These are phyloP conservation scores for Dothideomycetidae sp. DNA, from an alignment of 2,329 filamentous ascomycete species.

Conservation along the genomic window DNA sequence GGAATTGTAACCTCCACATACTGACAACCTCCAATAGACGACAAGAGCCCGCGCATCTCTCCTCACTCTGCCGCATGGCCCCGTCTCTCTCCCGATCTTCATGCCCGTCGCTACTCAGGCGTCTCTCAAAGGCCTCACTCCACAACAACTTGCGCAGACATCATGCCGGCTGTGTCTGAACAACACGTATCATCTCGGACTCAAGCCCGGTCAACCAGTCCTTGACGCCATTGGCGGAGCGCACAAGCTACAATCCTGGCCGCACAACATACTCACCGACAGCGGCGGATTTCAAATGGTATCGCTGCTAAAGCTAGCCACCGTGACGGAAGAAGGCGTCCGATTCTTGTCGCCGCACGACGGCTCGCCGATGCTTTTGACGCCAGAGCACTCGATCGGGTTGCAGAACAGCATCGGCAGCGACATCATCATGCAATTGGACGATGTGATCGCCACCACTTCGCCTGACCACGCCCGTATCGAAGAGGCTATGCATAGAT, in stretches of 20 bases:
- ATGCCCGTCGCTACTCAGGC: conserved; percentile 98
- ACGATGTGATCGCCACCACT: conserved; percentile 94
- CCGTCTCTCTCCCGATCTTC: conserved; percentile 81
- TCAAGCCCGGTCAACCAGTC: conserved; percentile 86
- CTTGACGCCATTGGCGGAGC: conserved; percentile 80
- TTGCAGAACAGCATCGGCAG: conserved; percentile 95
- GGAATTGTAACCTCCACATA: no score
- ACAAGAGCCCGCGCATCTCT: conserved; percentile 86
- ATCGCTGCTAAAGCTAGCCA: conserved; percentile 80
- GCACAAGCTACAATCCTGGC: conserved; percentile 90
- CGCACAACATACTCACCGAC: conserved; percentile 78
- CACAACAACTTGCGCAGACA: conserved; percentile 78
- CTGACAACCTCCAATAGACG: conserved; percentile 56
- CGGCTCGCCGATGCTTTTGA: conserved; percentile 88
- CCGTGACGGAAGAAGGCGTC: conserved; percentile 89
- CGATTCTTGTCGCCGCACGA: conserved; percentile 94
- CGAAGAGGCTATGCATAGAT: conserved; percentile 87
- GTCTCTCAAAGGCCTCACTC: conserved; percentile 84
- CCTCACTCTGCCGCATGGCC: conserved; percentile 79
- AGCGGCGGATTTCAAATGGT: conserved; percentile 87
- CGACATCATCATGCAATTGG: conserved; percentile 98
- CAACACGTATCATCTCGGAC: conserved; percentile 91
- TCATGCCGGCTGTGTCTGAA: conserved; percentile 86
- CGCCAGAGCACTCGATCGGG: conserved; percentile 90
- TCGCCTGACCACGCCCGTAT: conserved; percentile 80